Percentiles rank a stretch among this genome's conserved stretches.
phyloP scores from a whole-genome alignment of 2,329 filamentous ascomycete species.

The Aspergillus fijiensis region DNA sequence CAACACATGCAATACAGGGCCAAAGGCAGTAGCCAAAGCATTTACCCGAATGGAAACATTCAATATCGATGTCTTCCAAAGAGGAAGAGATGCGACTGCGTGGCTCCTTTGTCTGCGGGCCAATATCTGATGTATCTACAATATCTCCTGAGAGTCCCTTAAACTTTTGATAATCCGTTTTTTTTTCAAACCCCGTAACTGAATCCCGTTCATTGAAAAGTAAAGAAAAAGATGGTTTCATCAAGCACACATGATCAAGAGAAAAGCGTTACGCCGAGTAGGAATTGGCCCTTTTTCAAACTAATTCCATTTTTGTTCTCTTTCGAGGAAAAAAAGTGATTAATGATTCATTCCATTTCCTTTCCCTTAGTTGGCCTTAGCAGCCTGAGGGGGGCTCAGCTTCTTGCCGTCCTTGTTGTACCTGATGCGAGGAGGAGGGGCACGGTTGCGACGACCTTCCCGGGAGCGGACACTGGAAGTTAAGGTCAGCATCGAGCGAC shows the following conservation, averaged over 20 bases:
- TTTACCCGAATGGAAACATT: neutral
- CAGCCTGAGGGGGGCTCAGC: conserved; percentile 81
- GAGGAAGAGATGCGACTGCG: neutral
- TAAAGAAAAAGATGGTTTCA: conserved; percentile 29
- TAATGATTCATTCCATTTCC: conserved; percentile 19
- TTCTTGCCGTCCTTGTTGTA: conserved; percentile 99
- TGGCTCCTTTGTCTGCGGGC: neutral
- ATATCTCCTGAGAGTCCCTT: neutral
- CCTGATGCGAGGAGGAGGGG: conserved; percentile 91
- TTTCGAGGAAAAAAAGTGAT: conserved; percentile 6
- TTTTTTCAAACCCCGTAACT: conserved; percentile 20
- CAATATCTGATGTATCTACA: neutral
- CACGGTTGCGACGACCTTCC: conserved; percentile 97
- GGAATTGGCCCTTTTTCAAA: conserved; percentile 29
- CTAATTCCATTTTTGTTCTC: conserved; percentile 38
- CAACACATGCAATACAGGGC: too few relatives aligned
- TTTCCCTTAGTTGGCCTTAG: conserved; percentile 57
- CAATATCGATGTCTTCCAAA: neutral
- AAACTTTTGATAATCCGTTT: neutral
- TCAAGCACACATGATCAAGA: conserved; percentile 27
- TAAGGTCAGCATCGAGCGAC: conserved; percentile 1
- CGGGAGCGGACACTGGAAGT: conserved; percentile 84
- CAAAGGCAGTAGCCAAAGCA: too few relatives aligned
- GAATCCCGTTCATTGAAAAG: conserved; percentile 28
- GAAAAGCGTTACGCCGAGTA: conserved; percentile 25